Evolutionary conservation across 163 green algal genomes (phyloP).

Genomic region (Prototheca cutis): DNA sequence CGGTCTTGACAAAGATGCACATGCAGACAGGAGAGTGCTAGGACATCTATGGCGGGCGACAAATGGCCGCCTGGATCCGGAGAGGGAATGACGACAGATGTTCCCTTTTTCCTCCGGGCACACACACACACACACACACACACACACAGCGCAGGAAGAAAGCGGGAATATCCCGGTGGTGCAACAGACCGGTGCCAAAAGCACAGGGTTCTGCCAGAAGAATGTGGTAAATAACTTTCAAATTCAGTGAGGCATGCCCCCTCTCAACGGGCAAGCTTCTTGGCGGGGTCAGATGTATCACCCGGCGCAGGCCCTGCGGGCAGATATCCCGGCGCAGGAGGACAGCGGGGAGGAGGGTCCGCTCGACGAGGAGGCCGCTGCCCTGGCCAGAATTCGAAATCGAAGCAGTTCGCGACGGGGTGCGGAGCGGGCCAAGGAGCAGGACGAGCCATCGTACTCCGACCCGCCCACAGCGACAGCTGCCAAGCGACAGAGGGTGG

Average conservation of each 20-base stretch:
- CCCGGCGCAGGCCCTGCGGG: no score
- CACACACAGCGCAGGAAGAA: background rate
- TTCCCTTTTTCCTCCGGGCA: no score
- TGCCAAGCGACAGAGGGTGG: background rate
- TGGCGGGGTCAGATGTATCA: background rate
- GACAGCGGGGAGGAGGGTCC: background rate
- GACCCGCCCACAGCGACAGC: background rate
- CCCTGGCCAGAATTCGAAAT: background rate
- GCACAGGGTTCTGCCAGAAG: background rate
- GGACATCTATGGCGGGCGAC: no score
- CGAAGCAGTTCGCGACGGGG: background rate
- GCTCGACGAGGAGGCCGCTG: conserved; percentile 1
- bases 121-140: no score
- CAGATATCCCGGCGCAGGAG: background rate
- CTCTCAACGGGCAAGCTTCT: background rate
- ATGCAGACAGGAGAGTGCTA: no score
- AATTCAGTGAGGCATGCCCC: background rate
- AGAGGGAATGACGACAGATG: no score
- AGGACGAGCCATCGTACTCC: no score
- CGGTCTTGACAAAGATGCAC: no score
- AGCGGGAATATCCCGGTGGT: background rate
- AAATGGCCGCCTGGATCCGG: no score
- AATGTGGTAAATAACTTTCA: background rate
- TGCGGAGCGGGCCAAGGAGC: no score
- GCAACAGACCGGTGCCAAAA: no score